Conservation (phyloP, 768 basidiomycete genomes). For the Suillus hirtellus region DNA sequence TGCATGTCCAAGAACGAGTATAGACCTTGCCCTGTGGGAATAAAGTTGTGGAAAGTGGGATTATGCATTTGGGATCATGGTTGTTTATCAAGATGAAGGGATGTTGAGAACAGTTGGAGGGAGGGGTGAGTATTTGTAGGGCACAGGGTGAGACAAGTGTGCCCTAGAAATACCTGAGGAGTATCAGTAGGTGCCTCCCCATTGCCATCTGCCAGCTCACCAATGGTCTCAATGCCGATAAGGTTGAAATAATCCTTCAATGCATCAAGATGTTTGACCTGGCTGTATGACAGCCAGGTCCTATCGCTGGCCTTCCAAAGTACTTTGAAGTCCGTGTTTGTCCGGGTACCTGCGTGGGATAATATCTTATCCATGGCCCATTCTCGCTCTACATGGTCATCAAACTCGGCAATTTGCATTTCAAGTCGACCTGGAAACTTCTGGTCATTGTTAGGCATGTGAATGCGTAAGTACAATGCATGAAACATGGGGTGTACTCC, state of each 20-base stretch:
- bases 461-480: conserved; percentile 30
- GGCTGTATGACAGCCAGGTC: no score
- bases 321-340: background rate
- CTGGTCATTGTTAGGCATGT: conserved; percentile 36
- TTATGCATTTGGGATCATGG: background rate
- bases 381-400: conserved; percentile 13
- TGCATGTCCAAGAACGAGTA: background rate
- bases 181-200: background rate
- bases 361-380: background rate
- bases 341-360: background rate
- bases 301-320: no score
- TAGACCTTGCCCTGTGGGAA: background rate
- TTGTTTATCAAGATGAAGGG: no score
- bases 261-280: no score
- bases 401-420: conserved; percentile 25
- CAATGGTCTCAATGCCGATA: background rate
- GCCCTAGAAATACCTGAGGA: background rate
- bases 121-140: background rate
- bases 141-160: background rate
- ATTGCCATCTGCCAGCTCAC: background rate
- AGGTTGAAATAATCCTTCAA: no score
- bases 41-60: background rate
- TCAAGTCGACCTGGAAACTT: conserved; percentile 27
- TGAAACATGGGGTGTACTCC: conserved; percentile 35
- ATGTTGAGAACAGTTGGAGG: no score